phyloP scores from a whole-genome alignment of 1,284 basidiomycete genomes.

The Marasmius tenuissimus region DNA sequence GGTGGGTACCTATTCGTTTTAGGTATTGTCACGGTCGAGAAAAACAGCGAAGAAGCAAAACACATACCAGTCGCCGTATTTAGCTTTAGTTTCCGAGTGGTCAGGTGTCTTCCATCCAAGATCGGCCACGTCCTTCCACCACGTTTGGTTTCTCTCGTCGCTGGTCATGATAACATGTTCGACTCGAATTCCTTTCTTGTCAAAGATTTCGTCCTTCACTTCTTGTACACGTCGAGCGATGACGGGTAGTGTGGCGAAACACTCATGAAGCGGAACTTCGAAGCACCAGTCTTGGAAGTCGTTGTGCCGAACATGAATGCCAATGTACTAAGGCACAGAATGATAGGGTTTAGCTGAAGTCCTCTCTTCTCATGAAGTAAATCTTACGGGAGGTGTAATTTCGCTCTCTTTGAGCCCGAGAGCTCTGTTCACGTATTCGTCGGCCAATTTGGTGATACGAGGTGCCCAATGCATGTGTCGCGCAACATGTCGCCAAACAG shows the following conservation, averaged over 20 bases:
- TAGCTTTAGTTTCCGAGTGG: slow-evolving; percentile 53
- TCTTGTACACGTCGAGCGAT: slow-evolving; percentile 62
- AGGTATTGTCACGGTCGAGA: background rate
- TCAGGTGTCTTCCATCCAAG: slow-evolving; percentile 64
- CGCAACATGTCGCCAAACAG: slow-evolving; percentile 50
- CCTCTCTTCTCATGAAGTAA: background rate
- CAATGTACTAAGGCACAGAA: slow-evolving; percentile 47
- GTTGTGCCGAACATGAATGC: slow-evolving; percentile 61
- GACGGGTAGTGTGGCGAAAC: slow-evolving; percentile 59
- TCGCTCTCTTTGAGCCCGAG: slow-evolving; percentile 35
- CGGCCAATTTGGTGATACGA: slow-evolving; percentile 36
- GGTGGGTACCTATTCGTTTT: slow-evolving; percentile 56
- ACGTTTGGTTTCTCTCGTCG: slow-evolving; percentile 62
- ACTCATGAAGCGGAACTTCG: slow-evolving; percentile 45
- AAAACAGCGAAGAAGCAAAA: background rate
- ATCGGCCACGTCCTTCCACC: slow-evolving; percentile 62
- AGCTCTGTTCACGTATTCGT: slow-evolving; percentile 39
- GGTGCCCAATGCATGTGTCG: slow-evolving; percentile 45
- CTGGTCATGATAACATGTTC: slow-evolving; percentile 69
- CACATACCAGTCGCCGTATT: slow-evolving; percentile 59
- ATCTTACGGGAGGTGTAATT: slow-evolving; percentile 41
- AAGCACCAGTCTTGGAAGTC: slow-evolving; percentile 59
- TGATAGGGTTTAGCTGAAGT: background rate
- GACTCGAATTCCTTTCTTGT: slow-evolving; percentile 49
- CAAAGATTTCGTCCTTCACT: slow-evolving; percentile 53